These are phyloP conservation scores for Botrytis cinerea DNA, from an alignment of 2,329 filamentous ascomycete genomes.

Conservation along the genomic window DNA sequence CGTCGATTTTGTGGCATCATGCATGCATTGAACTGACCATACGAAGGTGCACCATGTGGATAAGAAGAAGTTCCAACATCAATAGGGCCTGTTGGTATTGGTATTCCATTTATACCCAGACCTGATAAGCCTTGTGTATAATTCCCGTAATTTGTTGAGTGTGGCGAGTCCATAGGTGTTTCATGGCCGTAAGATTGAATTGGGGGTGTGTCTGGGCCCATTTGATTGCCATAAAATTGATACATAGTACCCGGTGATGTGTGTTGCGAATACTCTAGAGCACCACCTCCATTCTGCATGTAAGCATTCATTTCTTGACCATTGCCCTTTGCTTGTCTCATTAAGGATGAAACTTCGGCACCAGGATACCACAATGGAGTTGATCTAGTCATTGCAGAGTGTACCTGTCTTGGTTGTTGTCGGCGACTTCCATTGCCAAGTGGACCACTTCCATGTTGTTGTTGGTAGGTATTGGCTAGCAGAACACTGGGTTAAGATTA, in stretches of 20 bases:
- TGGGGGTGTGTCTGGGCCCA: background rate
- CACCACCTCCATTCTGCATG: background rate
- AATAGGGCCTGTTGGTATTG: background rate
- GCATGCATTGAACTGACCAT: background rate
- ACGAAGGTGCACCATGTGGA: background rate
- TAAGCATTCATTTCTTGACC: background rate
- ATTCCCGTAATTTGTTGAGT: no score
- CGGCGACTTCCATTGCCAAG: background rate
- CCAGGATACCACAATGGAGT: background rate
- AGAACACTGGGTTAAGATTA: background rate
- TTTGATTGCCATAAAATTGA: background rate
- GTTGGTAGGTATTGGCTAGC: background rate
- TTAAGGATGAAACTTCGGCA: background rate
- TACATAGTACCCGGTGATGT: background rate
- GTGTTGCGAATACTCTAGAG: no score
- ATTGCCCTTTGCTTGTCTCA: background rate
- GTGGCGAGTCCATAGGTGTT: no score
- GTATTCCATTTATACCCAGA: background rate
- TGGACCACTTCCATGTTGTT: background rate
- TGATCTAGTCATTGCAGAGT: background rate
- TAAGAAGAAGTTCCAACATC: background rate
- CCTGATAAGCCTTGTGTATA: background rate
- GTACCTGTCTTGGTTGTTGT: background rate
- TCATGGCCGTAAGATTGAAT: background rate
- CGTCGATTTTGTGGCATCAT: background rate